Evolutionary conservation across 2,329 filamentous ascomycete species (phyloP).

Genomic region (Penicillium griseofulvum): DNA sequence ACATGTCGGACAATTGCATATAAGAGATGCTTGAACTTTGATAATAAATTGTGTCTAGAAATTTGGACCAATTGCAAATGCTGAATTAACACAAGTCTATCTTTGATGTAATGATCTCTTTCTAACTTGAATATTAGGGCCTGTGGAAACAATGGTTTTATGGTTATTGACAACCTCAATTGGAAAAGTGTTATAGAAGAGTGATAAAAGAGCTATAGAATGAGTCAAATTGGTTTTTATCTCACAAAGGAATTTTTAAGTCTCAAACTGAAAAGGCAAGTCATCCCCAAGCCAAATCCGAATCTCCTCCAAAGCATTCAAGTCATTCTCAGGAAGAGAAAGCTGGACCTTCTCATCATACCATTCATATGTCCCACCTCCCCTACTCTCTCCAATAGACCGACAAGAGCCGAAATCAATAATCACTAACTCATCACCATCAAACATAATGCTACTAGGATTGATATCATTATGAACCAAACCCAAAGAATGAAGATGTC

Average conservation of each 20-base stretch:
- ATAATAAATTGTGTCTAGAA: background rate
- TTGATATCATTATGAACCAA: conserved; percentile 93
- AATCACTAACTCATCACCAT: conserved; percentile 33
- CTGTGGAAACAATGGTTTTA: no score
- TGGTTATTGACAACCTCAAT: no score
- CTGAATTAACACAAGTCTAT: background rate
- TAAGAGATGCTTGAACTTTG: background rate
- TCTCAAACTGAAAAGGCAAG: background rate
- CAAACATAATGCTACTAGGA: conserved; percentile 84
- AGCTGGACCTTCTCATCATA: background rate
- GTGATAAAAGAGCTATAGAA: no score
- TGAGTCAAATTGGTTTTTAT: no score
- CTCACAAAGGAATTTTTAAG: background rate
- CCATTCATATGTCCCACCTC: conserved; percentile 3
- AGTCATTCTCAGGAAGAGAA: background rate
- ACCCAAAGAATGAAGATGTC: conserved; percentile 75
- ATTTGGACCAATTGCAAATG: background rate
- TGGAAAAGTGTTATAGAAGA: no score
- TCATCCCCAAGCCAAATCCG: background rate
- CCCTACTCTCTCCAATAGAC: background rate
- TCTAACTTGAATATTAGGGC: background rate
- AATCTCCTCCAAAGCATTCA: conserved; percentile 3
- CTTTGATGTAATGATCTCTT: background rate
- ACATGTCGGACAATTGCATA: no score
- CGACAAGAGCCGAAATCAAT: conserved; percentile 11